These are phyloP conservation scores for Fusarium armeniacum DNA, from an alignment of 2,329 filamentous ascomycete species.

Conservation along the genomic window DNA sequence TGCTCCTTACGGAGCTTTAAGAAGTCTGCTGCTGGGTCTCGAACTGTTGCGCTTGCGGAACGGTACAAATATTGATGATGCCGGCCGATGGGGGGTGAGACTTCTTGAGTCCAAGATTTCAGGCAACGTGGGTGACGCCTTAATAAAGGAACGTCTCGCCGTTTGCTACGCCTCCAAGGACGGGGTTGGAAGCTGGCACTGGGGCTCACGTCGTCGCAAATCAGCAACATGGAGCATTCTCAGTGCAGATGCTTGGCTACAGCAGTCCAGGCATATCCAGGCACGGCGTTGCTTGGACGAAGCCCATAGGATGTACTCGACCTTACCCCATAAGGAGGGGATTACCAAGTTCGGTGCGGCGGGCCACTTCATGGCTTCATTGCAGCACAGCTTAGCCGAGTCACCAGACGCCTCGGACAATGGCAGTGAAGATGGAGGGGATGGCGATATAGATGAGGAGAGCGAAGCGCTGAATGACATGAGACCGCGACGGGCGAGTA, in stretches of 20 bases:
- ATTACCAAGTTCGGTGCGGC: slow-evolving; percentile 66
- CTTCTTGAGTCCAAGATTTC: slow-evolving; percentile 84
- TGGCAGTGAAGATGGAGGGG: slow-evolving; percentile 59
- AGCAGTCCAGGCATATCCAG: slow-evolving; percentile 80
- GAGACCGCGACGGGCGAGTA: slow-evolving; percentile 68
- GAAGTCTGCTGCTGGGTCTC: slow-evolving; percentile 80
- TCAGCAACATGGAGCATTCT: slow-evolving; percentile 90
- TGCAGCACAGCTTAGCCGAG: slow-evolving; percentile 65
- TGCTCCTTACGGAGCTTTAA: slow-evolving; percentile 82
- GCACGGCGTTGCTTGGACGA: slow-evolving; percentile 83
- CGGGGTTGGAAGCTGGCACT: slow-evolving; percentile 74
- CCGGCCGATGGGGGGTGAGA: slow-evolving; percentile 85
- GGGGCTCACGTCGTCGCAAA: slow-evolving; percentile 83
- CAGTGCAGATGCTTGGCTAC: slow-evolving; percentile 86
- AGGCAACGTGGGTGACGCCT: slow-evolving; percentile 80
- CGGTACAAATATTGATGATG: slow-evolving; percentile 85
- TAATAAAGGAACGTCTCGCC: slow-evolving; percentile 88
- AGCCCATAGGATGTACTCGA: slow-evolving; percentile 69
- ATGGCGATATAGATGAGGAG: slow-evolving; percentile 64
- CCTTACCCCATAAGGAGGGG: slow-evolving; percentile 64
- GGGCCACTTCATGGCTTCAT: slow-evolving; percentile 64
- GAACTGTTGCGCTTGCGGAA: slow-evolving; percentile 88
- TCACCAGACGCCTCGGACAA: slow-evolving; percentile 57
- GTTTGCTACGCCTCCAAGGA: slow-evolving; percentile 84
- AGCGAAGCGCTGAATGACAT: slow-evolving; percentile 68